These are phyloP conservation scores for Dichotomocladium elegans DNA, from an alignment of 371 early-diverging fungal genomes.

Conservation along the genomic window DNA sequence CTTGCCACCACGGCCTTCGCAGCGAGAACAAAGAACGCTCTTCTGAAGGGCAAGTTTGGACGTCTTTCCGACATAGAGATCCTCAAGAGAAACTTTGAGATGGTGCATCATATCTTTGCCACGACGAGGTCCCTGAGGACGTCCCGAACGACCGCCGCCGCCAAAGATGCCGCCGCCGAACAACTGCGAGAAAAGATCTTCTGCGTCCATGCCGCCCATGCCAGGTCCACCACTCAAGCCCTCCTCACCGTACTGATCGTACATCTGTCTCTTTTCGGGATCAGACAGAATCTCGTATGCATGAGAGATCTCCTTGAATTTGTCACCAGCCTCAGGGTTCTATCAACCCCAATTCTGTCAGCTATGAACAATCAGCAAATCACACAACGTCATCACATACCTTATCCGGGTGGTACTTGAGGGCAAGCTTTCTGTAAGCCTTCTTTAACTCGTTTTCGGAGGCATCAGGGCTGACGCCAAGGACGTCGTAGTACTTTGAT, in stretches of 20 bases:
- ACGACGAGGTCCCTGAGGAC: conserved; percentile 61
- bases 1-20: conserved; percentile 83
- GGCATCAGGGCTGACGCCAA: conserved; percentile 83
- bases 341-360: conserved; percentile 17
- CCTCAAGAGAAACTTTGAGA: conserved; percentile 91
- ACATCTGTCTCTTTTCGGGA: conserved; percentile 67
- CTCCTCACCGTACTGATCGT: conserved; percentile 84
- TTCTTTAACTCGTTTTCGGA: conserved; percentile 84
- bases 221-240: conserved; percentile 72
- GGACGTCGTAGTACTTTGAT: conserved; percentile 88
- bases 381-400: conserved; percentile 17
- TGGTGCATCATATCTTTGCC: conserved; percentile 78
- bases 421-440: conserved; percentile 88
- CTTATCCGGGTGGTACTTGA: conserved; percentile 95
- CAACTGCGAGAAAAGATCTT: conserved; percentile 88
- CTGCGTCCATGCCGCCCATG: conserved; percentile 61
- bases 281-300: conserved; percentile 96
- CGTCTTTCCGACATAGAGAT: conserved; percentile 90
- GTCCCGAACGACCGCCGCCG: conserved; percentile 59
- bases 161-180: conserved; percentile 67
- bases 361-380: neutral
- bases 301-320: conserved; percentile 91
- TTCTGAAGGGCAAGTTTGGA: conserved; percentile 89
- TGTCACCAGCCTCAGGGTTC: conserved; percentile 80
- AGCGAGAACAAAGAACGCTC: conserved; percentile 75